These are phyloP conservation scores for Furcasterigmium sp. DNA, from an alignment of 2,329 filamentous ascomycete species.

Conservation along the genomic window DNA sequence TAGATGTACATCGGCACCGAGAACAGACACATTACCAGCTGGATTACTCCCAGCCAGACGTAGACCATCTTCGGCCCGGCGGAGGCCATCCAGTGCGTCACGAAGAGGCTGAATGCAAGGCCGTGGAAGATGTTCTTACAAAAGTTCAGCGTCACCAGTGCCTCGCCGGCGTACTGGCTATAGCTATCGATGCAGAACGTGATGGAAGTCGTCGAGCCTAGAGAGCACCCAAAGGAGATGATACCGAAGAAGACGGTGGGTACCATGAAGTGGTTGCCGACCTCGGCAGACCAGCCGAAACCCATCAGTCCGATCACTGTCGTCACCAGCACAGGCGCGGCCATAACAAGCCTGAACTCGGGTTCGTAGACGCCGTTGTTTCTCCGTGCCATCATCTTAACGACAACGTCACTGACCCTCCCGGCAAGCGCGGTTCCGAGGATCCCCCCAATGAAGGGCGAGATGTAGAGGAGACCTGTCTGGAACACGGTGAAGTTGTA, in stretches of 20 bases:
- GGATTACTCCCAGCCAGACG: constrained; percentile 78
- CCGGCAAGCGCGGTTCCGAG: constrained; percentile 87
- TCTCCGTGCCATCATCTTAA: constrained; percentile 71
- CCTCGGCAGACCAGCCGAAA: constrained; percentile 83
- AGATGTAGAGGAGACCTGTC: constrained; percentile 82
- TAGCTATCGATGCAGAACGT: constrained; percentile 95
- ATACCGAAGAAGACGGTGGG: constrained; percentile 91
- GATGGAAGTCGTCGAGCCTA: constrained; percentile 86
- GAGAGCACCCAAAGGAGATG: constrained; percentile 84
- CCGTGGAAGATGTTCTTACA: constrained; percentile 92
- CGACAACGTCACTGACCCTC: constrained; percentile 79
- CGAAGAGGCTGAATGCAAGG: constrained; percentile 82
- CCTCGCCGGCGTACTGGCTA: constrained; percentile 87
- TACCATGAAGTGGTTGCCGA: constrained; percentile 77
- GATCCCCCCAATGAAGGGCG: constrained; percentile 82
- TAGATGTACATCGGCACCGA: constrained; percentile 93
- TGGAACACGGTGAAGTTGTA: constrained; percentile 82
- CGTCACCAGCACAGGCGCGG: constrained; percentile 67
- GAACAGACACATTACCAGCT: constrained; percentile 66
- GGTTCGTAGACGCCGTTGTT: constrained; percentile 87
- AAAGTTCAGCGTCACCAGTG: constrained; percentile 90
- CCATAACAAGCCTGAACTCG: constrained; percentile 89
- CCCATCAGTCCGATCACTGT: constrained; percentile 88
- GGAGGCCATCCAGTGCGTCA: constrained; percentile 73
- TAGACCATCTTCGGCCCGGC: constrained; percentile 77